Percentiles rank a stretch among this genome's conserved stretches.
Conservation (phyloP, 202 grass and related monocot genomes). For the Zoysia matrella region DNA sequence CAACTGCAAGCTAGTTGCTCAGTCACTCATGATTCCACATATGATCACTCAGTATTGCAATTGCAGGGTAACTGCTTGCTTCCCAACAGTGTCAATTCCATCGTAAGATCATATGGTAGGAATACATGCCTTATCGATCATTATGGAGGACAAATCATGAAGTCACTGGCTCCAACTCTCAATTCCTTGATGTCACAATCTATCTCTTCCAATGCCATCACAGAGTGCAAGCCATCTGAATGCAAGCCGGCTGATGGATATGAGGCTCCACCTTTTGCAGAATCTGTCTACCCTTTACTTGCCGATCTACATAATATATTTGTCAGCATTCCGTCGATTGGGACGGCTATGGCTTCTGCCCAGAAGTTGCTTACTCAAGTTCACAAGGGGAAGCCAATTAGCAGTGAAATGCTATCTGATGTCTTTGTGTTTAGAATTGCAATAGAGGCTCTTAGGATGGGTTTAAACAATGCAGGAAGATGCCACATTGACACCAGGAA, state of each 20-base stretch:
- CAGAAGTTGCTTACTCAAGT: constrained; percentile 41
- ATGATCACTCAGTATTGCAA: constrained; percentile 43
- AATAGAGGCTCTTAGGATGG: constrained; percentile 62
- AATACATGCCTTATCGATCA: constrained; percentile 63
- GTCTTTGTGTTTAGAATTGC: constrained; percentile 85
- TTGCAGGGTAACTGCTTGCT: constrained; percentile 59
- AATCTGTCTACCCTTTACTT: too few species aligned
- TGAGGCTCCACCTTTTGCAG: constrained; percentile 61
- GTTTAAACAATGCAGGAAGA: too few species aligned
- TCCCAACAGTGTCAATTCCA: constrained; percentile 44
- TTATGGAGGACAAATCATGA: constrained; percentile 59
- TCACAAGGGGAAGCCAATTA: constrained; percentile 72
- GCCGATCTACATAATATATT: too few species aligned
- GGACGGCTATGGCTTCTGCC: too few species aligned
- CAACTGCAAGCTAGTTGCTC: constrained; percentile 52
- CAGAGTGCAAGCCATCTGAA: constrained; percentile 47
- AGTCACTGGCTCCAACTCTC: constrained; percentile 59
- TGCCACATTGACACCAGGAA: too few species aligned
- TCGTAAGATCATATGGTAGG: constrained; percentile 46
- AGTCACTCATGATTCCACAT: neutral
- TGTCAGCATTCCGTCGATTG: too few species aligned
- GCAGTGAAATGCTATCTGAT: constrained; percentile 67
- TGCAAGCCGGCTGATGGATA: constrained; percentile 48
- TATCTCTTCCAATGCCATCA: constrained; percentile 30
- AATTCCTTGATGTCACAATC: constrained; percentile 53